These are phyloP conservation scores for Gremmenia infestans DNA, from an alignment of 2,329 filamentous ascomycete genomes.

Conservation along the genomic window DNA sequence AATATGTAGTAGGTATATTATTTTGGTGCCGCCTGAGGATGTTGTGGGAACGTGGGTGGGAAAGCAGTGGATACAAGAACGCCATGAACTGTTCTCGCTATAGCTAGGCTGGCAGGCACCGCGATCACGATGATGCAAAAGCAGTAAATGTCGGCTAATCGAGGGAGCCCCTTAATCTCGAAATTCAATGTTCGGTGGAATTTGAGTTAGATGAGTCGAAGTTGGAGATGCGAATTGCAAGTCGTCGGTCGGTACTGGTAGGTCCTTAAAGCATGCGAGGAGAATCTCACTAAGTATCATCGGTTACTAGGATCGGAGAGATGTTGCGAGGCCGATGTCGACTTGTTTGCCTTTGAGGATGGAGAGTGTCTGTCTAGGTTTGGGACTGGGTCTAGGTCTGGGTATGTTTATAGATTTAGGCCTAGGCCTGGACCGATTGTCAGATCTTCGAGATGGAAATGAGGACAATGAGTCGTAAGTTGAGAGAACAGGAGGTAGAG, in stretches of 20 bases:
- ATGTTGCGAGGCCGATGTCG: background rate
- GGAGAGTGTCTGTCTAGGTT: too few relatives aligned
- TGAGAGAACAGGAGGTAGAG: too few relatives aligned
- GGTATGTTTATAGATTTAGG: too few relatives aligned
- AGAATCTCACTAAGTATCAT: background rate
- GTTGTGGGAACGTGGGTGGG: conserved; percentile 8
- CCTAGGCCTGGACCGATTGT: too few relatives aligned
- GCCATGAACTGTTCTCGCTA: conserved; percentile 7
- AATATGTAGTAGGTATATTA: background rate
- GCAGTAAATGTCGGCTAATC: conserved; percentile 4
- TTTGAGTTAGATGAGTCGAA: background rate
- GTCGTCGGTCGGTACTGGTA: too few relatives aligned
- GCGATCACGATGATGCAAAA: background rate
- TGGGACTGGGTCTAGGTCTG: too few relatives aligned
- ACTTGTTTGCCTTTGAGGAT: too few relatives aligned
- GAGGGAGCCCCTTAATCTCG: conserved; percentile 12
- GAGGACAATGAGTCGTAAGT: too few relatives aligned
- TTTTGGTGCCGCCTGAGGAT: conserved; percentile 5
- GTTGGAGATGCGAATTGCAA: background rate
- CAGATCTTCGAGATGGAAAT: too few relatives aligned
- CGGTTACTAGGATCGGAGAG: conserved; percentile 5
- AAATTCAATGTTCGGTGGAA: background rate
- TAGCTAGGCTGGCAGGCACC: background rate
- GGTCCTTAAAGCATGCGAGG: background rate
- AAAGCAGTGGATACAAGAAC: conserved; percentile 9